These are phyloP conservation scores for Emiliania huxleyi DNA, from an alignment of 78 protist species.

Conservation along the genomic window DNA sequence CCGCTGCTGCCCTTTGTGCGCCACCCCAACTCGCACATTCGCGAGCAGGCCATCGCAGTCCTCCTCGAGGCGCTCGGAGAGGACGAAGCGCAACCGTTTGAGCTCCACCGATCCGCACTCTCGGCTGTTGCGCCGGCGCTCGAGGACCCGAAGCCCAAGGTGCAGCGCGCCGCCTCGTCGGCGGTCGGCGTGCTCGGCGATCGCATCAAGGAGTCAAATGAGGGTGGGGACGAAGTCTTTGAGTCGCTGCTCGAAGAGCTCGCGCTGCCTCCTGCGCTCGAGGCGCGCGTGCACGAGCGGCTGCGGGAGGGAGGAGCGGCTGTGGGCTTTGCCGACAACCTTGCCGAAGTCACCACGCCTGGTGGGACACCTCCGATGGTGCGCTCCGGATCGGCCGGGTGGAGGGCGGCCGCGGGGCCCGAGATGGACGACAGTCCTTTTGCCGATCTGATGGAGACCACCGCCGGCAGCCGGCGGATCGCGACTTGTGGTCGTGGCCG, in stretches of 20 bases:
- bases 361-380: no score
- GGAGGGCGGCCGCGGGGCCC: no score
- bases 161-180: background rate
- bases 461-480: background rate
- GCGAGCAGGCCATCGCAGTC: background rate
- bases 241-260: background rate
- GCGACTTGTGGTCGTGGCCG: background rate
- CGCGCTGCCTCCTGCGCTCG: background rate
- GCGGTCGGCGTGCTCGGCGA: background rate
- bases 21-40: background rate
- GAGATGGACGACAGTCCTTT: no score
- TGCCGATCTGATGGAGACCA: background rate
- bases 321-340: no score
- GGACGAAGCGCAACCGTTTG: no score
- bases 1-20: background rate
- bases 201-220: no score
- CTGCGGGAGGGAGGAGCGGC: no score
- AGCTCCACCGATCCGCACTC: background rate
- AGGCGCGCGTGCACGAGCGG: background rate
- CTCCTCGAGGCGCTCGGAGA: background rate
- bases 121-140: background rate
- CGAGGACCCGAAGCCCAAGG: constrained; percentile 2
- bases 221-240: background rate
- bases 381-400: no score
- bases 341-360: no score